Percentiles rank a stretch among this genome's conserved stretches.
These are phyloP conservation scores for Arthrobotrys musiformis DNA, from an alignment of 2,329 filamentous ascomycete species.

Conservation along the genomic window DNA sequence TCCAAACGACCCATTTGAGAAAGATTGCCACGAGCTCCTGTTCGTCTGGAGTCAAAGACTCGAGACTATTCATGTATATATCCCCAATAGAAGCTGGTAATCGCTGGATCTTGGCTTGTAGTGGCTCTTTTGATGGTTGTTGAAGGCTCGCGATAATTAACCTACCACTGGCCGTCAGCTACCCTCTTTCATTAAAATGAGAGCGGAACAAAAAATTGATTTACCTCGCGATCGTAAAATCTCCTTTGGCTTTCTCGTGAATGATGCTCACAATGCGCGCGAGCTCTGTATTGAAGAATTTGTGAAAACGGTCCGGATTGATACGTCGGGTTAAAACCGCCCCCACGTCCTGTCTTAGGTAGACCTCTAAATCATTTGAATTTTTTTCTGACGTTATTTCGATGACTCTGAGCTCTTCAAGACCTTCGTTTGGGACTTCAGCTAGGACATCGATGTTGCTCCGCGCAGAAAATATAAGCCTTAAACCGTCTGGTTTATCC, in stretches of 20 bases:
- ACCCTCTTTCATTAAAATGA: background rate
- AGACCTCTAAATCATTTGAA: conserved; percentile 17
- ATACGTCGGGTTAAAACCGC: conserved; percentile 10
- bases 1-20: conserved; percentile 33
- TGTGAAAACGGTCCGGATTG: background rate
- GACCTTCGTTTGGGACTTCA: conserved; percentile 4
- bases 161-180: background rate
- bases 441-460: conserved; percentile 23
- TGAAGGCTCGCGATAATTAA: conserved; percentile 35
- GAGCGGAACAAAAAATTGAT: background rate
- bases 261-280: conserved; percentile 27
- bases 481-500: background rate
- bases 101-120: conserved; percentile 21
- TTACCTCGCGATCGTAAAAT: conserved; percentile 39
- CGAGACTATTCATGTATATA: conserved; percentile 34
- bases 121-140: conserved; percentile 33
- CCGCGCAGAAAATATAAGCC: conserved; percentile 25
- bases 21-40: conserved; percentile 17
- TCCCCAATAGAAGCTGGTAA: conserved; percentile 40
- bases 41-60: conserved; percentile 24
- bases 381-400: conserved; percentile 43
- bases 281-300: conserved; percentile 15
- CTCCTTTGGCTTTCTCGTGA: conserved; percentile 37
- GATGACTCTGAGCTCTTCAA: conserved; percentile 2
- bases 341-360: conserved; percentile 14